Evolutionary conservation across 1,139 yeast genomes (phyloP).

Genomic region (Pneumocystis wakefieldiae): DNA sequence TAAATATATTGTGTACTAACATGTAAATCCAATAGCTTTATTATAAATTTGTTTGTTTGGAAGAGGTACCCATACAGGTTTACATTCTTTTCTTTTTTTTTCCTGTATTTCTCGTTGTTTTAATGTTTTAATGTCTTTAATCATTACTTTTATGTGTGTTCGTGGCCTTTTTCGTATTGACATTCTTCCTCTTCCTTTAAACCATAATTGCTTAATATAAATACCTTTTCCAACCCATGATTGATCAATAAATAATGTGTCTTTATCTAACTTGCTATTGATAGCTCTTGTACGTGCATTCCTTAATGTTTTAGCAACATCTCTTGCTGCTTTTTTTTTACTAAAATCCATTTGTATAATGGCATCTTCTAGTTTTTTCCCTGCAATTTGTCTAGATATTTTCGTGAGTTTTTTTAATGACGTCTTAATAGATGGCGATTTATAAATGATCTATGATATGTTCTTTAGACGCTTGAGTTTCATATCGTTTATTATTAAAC

Average conservation of each 20-base stretch:
- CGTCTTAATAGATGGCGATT: slow-evolving; percentile 1
- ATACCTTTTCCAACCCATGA: slow-evolving; percentile 13
- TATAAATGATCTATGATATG: background rate
- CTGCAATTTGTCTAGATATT: slow-evolving; percentile 12
- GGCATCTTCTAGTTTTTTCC: slow-evolving; percentile 11
- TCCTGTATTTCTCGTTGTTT: slow-evolving; percentile 6
- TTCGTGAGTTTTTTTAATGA: slow-evolving; percentile 12
- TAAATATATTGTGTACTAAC: background rate
- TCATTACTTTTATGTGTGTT: slow-evolving; percentile 9
- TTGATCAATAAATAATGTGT: slow-evolving; percentile 11
- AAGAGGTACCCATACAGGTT: background rate
- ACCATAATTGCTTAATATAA: slow-evolving; percentile 9
- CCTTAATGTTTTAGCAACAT: slow-evolving; percentile 6
- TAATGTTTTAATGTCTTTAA: slow-evolving; percentile 9
- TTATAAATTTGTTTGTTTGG: background rate
- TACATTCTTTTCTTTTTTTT: slow-evolving; percentile 6
- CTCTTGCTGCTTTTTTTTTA: slow-evolving; percentile 10
- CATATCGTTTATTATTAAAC: background rate
- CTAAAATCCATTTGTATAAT: slow-evolving; percentile 13
- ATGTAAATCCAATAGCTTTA: background rate
- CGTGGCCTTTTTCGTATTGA: slow-evolving; percentile 10
- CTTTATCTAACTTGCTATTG: slow-evolving; percentile 6
- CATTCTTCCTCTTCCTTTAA: slow-evolving; percentile 11
- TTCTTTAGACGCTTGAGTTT: background rate
- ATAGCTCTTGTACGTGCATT: slow-evolving; percentile 11